These are phyloP conservation scores for Metarhizium robertsii DNA, from an alignment of 2,329 filamentous ascomycete genomes.

Conservation along the genomic window DNA sequence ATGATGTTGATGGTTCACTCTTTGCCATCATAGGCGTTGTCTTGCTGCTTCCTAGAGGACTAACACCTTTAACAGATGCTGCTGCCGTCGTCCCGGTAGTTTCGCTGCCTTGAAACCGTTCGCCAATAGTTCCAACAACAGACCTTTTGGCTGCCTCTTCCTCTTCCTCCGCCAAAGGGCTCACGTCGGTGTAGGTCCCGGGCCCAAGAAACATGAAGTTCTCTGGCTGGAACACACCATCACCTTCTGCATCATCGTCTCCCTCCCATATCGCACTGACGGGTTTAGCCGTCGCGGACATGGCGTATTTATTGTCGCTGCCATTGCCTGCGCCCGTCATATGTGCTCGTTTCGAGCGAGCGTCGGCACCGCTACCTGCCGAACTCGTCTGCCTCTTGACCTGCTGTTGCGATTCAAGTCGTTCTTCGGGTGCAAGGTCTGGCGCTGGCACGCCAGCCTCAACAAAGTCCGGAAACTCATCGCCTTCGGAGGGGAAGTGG, in stretches of 20 bases:
- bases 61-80: conserved; percentile 14
- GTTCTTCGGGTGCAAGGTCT: conserved; percentile 41
- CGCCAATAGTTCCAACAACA: conserved; percentile 13
- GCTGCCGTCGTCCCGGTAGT: not conserved
- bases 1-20: conserved; percentile 8
- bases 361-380: not conserved
- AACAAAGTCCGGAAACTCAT: conserved; percentile 47
- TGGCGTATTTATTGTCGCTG: conserved; percentile 12
- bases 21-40: conserved; percentile 18
- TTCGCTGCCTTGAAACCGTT: conserved; percentile 8
- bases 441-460: conserved; percentile 27
- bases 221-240: conserved; percentile 40
- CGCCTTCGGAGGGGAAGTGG: conserved; percentile 46
- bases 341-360: conserved; percentile 5
- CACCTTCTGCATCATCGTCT: conserved; percentile 20
- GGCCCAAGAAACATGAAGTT: conserved; percentile 44
- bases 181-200: conserved; percentile 35
- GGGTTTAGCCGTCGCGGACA: conserved; percentile 24
- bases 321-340: conserved; percentile 1
- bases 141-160: conserved; percentile 14
- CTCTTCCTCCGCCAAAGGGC: conserved; percentile 31
- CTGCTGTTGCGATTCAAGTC: conserved; percentile 42
- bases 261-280: conserved; percentile 24
- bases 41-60: conserved; percentile 18
- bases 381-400: conserved; percentile 25